phyloP scores from a whole-genome alignment of 2,329 filamentous ascomycete species.

The Clonostachys chloroleuca region DNA sequence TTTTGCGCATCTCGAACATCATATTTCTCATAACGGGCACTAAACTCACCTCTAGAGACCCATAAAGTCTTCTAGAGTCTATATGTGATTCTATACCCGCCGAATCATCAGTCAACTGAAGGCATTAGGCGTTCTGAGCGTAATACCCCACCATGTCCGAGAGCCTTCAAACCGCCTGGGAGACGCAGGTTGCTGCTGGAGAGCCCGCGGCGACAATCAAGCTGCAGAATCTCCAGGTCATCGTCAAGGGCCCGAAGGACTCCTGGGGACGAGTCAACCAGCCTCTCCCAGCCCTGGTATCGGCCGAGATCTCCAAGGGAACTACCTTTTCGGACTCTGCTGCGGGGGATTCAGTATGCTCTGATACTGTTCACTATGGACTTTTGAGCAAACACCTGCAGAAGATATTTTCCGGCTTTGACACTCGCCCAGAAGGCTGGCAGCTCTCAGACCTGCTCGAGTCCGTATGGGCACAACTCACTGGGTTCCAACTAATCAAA shows the following conservation, averaged over 20 bases:
- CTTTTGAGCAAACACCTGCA: conserved; percentile 63
- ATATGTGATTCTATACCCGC: too few relatives aligned
- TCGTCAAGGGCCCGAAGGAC: conserved; percentile 53
- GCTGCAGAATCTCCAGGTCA: conserved; percentile 57
- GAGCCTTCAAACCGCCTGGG: conserved; percentile 11
- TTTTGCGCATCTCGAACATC: too few relatives aligned
- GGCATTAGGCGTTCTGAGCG: too few relatives aligned
- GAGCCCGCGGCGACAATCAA: conserved; percentile 42
- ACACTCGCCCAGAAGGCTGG: not conserved
- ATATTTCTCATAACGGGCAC: too few relatives aligned
- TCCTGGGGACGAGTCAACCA: conserved; percentile 61
- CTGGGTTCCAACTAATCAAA: not conserved
- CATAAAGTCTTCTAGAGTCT: too few relatives aligned
- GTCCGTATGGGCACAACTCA: not conserved
- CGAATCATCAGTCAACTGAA: too few relatives aligned
- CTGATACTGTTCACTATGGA: conserved; percentile 75
- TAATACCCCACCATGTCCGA: not conserved
- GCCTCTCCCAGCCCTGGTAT: conserved; percentile 58
- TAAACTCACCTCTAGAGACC: too few relatives aligned
- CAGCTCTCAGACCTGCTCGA: not conserved
- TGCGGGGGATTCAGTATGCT: conserved; percentile 52
- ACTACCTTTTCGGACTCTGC: conserved; percentile 54
- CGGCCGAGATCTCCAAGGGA: conserved; percentile 52
- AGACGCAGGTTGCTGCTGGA: conserved; percentile 15
- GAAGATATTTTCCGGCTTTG: conserved; percentile 26